These are phyloP conservation scores for Austroboletus niveus DNA, from an alignment of 1,284 basidiomycete species.

Conservation along the genomic window DNA sequence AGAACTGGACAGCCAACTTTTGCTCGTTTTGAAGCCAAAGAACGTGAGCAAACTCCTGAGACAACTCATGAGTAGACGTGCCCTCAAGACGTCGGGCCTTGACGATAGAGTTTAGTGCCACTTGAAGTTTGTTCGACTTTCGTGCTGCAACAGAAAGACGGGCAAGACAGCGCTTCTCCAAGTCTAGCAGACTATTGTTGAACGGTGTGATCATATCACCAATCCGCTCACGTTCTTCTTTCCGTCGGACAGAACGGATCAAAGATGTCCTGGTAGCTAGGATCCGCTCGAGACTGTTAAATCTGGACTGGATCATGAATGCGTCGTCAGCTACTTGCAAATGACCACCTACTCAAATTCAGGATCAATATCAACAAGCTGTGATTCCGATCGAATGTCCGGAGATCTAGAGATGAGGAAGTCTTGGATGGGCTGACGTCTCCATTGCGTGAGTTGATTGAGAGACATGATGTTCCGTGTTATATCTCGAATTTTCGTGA, in stretches of 20 bases:
- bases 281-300: constrained; percentile 73
- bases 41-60: constrained; percentile 84
- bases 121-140: constrained; percentile 67
- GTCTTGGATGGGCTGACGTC: constrained; percentile 37
- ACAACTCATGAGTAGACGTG: constrained; percentile 51
- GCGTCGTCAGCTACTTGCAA: not conserved
- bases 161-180: constrained; percentile 74
- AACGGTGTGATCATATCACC: constrained; percentile 65
- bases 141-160: constrained; percentile 76
- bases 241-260: constrained; percentile 65
- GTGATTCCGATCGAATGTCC: constrained; percentile 36
- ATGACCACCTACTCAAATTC: constrained; percentile 63
- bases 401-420: constrained; percentile 37
- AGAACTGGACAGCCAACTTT: constrained; percentile 75
- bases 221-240: constrained; percentile 68
- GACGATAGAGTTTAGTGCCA: constrained; percentile 84
- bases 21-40: constrained; percentile 89
- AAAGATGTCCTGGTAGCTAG: constrained; percentile 83
- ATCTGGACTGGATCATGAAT: constrained; percentile 50
- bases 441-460: constrained; percentile 67
- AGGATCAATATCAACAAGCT: constrained; percentile 48
- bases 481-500: constrained; percentile 69
- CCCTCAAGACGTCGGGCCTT: constrained; percentile 68
- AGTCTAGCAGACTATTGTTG: constrained; percentile 47
- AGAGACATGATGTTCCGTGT: constrained; percentile 76